Evolutionary conservation across 2,329 filamentous ascomycete species (phyloP), one percentile per base, ranked within the genome.

Genomic region (Hymenotorrendiella dingleyae): DNA sequence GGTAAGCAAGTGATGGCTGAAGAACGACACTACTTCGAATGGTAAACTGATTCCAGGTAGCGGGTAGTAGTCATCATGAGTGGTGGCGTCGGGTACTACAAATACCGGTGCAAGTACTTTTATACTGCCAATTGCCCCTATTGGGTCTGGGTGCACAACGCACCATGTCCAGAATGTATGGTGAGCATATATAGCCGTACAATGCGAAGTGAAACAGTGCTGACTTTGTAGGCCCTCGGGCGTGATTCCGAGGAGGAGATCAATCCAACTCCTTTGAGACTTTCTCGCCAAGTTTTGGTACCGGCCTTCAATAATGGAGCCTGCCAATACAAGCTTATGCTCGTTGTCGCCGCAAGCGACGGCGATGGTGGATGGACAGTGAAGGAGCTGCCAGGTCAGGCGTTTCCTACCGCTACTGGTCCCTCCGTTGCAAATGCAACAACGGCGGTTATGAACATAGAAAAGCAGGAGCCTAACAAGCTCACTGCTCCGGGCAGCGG

Each of bases 91-190:
- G 58, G 57, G 23, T 60, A 60, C 37, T 74, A 73, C 56, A 74
- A 70, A 62, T 76, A 72, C 58, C 66, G 69, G 30, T 76, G 73
- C 67, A 76, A 73, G 60, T 72, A 74, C 63, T 74, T 71, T 52
- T 67, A 67, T 44, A 67, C 69, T 22, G 64, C 72, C 54, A 68
- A 74, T 49, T 75, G 72, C 50, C 65, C 62, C 4, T 70, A 76
- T 50, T 76, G 72, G 73, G 72, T 76, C 9, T 74, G 71, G 60
- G 66, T 75, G 14, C 71, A 73, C 41, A 68, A 71, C 41, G 63
- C 68, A 26, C 62, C 70, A 9, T 76, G 73, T 56, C 62, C 70
- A 40, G 63, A 60, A 48, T 76, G 73, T 56, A 62, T 71, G 48
- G 72, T 75, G 62, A 62, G 71, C 62, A 26, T 27, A 14, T 24